Conservation (phyloP, 164 flowering plant genomes). For the Umbilicus rupestris region DNA sequence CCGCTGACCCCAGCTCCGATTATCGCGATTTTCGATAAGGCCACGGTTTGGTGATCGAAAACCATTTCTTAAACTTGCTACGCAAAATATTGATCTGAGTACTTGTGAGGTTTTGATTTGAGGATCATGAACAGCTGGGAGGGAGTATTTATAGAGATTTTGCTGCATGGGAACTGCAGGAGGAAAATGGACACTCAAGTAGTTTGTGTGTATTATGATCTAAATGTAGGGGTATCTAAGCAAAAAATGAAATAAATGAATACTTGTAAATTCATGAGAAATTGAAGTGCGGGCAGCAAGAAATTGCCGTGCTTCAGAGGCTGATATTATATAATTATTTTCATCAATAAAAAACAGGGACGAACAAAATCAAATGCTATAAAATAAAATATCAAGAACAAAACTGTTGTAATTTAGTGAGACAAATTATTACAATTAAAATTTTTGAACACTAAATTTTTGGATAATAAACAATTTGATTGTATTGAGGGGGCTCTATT, state of each 20-base stretch:
- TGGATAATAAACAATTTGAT: too few relatives aligned
- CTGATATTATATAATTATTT: not conserved
- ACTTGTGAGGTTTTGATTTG: not conserved
- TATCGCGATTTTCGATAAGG: conserved; percentile 64
- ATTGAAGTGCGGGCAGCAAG: not conserved
- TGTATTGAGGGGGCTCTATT: too few relatives aligned
- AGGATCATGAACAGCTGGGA: not conserved
- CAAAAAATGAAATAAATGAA: not conserved
- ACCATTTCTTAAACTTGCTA: not conserved
- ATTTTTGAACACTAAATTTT: too few relatives aligned
- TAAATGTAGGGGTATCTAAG: too few relatives aligned
- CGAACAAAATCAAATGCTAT: too few relatives aligned
- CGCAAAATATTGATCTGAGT: not conserved
- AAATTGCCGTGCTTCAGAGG: not conserved
- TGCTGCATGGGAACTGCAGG: not conserved
- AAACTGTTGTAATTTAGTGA: too few relatives aligned
- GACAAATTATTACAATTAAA: too few relatives aligned
- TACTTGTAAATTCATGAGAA: conserved; percentile 2
- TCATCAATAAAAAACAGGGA: not conserved
- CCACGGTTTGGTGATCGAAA: not conserved
- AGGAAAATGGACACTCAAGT: not conserved
- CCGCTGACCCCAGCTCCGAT: conserved; percentile 94
- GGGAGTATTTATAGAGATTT: not conserved
- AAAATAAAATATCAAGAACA: too few relatives aligned
- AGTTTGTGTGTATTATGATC: not conserved